Evolutionary conservation across 768 basidiomycete genomes (phyloP), one percentile per base, ranked within the genome.

Genomic region (button mushroom (Agaricus bisporus)): DNA sequence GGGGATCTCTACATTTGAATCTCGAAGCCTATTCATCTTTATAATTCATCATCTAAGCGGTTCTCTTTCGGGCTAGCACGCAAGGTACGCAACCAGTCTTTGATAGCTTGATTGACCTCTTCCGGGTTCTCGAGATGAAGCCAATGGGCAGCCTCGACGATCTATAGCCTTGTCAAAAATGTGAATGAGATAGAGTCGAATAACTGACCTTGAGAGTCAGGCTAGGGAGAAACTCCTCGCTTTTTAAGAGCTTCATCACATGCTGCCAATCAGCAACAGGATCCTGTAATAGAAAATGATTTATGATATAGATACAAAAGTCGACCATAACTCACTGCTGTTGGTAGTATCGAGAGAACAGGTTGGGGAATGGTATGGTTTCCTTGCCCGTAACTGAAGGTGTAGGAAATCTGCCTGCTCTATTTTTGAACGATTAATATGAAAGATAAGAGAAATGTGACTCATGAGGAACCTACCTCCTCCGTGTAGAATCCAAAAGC

Each of bases 401-500:
- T 58, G 74, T 75, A 77, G 11, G 71, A 68, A 12, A 56, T 62
- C 18, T 61, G 56, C 15, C 76, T 76, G 51, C 78, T 78, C 75
- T 79, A 48, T 41, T 48, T 5, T 48, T 5, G 38, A 35, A 11
- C 10, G 36, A 14, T 15, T 28, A 38, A 41, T 32, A 42, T 15
- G 35, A 14, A 18, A 1, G 12, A 2, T 32, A 8, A 11, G 11
- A 11, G 8, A 20, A 32, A 12, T 25, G 25, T 12, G n/a, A n/a
- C n/a, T n/a, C 0, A 5, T 11, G 15, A 32, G 8, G 51, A 20
- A 55, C 68, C 42, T 57, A 81, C 85, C 54, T 77, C 73, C 14
- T 70, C 66, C 2, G 79, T 77, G 62, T 88, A 89, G 57, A 86
- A 88, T 57, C 85, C 74, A 7, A 88, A 62, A 15, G 82, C 86